phyloP scores from a whole-genome alignment of 176 grass and related monocot genomes.

The Oryza punctata region DNA sequence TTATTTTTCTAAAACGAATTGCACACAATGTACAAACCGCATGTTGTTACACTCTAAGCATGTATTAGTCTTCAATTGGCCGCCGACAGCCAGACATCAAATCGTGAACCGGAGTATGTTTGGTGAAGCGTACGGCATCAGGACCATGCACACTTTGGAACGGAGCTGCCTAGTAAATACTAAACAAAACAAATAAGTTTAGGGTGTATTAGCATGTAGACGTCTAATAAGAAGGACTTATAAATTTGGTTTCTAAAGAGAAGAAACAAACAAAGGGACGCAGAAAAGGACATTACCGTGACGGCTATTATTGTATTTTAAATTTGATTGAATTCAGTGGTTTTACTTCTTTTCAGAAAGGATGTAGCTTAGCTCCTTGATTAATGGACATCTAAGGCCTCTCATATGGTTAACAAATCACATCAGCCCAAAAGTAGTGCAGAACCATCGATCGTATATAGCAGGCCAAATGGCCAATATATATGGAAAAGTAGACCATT shows the following conservation, averaged over 20 bases:
- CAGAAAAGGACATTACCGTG: background rate
- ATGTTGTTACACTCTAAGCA: background rate
- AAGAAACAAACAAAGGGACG: background rate
- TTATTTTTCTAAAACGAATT: background rate
- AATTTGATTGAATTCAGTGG: conserved; percentile 1
- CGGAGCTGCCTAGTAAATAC: background rate
- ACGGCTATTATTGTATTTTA: background rate
- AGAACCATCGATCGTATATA: background rate
- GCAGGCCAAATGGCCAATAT: too few relatives aligned
- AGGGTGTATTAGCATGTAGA: background rate
- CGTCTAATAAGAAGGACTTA: background rate
- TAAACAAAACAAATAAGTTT: background rate
- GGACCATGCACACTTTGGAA: background rate
- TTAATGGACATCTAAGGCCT: conserved; percentile 6
- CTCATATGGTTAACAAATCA: conserved; percentile 17
- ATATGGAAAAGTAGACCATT: background rate
- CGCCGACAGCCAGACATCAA: background rate
- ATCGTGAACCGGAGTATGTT: background rate
- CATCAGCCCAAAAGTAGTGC: background rate
- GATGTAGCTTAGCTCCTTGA: background rate
- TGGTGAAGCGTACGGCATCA: conserved; percentile 22
- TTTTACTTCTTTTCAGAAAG: background rate
- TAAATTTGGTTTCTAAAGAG: conserved; percentile 2
- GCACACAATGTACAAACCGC: background rate
- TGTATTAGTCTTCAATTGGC: background rate